Percentiles rank a stretch among this genome's conserved stretches.
Conservation (phyloP, 352 stramenopile genomes). For the Globisporangium iwayamae region DNA sequence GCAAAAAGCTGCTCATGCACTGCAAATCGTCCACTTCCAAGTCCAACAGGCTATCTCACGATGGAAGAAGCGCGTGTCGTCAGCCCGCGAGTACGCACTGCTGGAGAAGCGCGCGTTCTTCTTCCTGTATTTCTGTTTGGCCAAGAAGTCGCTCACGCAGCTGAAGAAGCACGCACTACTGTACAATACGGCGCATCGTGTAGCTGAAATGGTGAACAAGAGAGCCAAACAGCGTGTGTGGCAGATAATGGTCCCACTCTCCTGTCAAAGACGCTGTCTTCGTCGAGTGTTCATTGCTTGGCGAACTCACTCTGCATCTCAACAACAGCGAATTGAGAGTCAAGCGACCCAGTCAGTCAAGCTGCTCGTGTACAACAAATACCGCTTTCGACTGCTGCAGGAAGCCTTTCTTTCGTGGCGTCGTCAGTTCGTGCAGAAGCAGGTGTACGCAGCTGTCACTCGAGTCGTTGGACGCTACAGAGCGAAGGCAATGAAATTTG, state of each 20-base stretch:
- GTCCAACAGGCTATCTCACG: neutral
- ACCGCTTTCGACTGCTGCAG: slow-evolving; percentile 3
- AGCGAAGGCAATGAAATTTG: neutral
- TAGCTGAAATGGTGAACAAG: neutral
- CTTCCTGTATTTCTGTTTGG: slow-evolving; percentile 20
- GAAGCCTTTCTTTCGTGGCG: slow-evolving; percentile 14
- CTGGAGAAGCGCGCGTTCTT: slow-evolving; percentile 17
- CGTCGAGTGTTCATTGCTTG: slow-evolving; percentile 4
- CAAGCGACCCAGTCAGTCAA: neutral
- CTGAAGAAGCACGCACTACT: slow-evolving; percentile 3
- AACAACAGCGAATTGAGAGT: neutral
- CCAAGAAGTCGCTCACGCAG: slow-evolving; percentile 15
- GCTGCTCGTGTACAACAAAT: slow-evolving; percentile 8
- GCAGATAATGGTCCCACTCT: neutral
- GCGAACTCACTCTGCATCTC: neutral
- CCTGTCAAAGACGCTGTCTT: neutral
- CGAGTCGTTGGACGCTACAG: neutral
- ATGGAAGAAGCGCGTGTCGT: slow-evolving; percentile 1
- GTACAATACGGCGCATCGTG: neutral
- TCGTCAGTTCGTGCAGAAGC: neutral
- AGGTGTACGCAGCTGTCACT: neutral
- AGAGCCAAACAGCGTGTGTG: neutral
- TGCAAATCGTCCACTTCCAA: slow-evolving; percentile 2
- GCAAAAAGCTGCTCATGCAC: neutral
- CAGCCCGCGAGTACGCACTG: neutral